Percentiles rank a stretch among this genome's conserved stretches.
phyloP scores from a whole-genome alignment of 768 basidiomycete genomes.

The Pleurotus salmoneostramineus region DNA sequence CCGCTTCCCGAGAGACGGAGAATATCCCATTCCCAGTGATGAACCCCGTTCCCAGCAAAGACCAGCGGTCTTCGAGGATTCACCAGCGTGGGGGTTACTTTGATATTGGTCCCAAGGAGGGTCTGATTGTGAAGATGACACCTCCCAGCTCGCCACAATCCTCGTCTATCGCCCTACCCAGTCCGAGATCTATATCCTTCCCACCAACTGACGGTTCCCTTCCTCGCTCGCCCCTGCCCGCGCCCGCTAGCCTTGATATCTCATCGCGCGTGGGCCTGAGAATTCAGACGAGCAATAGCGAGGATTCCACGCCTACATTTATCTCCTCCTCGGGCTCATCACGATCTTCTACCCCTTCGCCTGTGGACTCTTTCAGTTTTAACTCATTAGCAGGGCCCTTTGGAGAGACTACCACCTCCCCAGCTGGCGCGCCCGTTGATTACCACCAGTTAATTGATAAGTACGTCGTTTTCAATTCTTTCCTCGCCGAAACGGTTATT shows the following conservation, averaged over 20 bases:
- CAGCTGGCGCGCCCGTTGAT: conserved; percentile 30
- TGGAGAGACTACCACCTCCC: conserved; percentile 10
- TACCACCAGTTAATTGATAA: conserved; percentile 64
- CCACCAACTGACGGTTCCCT: conserved; percentile 19
- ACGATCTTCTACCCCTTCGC: conserved; percentile 37
- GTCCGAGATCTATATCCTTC: conserved; percentile 30
- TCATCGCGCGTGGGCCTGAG: background rate
- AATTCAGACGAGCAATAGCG: conserved; percentile 21
- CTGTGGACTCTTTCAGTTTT: conserved; percentile 27
- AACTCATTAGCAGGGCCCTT: conserved; percentile 8
- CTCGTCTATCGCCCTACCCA: conserved; percentile 10
- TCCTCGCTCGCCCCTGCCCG: background rate
- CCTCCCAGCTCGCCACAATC: conserved; percentile 42
- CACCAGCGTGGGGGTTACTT: conserved; percentile 55
- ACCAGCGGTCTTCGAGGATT: conserved; percentile 30
- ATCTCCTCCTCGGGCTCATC: conserved; percentile 39
- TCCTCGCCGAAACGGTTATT: background rate
- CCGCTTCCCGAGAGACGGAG: conserved; percentile 20
- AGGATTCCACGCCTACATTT: conserved; percentile 44
- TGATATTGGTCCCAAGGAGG: conserved; percentile 31
- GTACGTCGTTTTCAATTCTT: conserved; percentile 33
- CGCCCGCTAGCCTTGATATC: background rate
- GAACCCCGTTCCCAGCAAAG: conserved; percentile 7
- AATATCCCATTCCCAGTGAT: conserved; percentile 23
- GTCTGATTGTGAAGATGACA: conserved; percentile 34